Conservation (phyloP, 208 protist species). For the Acanthamoeba divionensis region DNA sequence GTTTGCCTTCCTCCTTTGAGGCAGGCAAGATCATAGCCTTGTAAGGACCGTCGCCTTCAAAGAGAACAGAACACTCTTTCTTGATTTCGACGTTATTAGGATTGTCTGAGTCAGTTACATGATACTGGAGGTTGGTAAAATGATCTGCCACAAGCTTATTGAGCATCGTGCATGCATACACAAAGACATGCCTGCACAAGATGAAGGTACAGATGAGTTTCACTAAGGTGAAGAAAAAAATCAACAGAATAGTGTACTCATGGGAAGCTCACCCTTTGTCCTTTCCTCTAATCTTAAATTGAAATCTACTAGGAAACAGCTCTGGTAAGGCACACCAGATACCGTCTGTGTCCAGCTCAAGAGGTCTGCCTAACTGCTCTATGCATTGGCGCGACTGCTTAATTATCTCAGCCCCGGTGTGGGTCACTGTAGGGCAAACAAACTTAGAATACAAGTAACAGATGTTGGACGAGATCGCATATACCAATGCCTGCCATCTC, state of each 20-base stretch:
- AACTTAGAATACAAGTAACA: not conserved
- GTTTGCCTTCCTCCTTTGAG: conserved; percentile 95
- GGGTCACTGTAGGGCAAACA: conserved; percentile 79
- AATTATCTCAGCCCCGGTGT: conserved; percentile 98
- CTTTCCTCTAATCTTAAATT: conserved; percentile 77
- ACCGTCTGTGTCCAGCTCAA: conserved; percentile 99
- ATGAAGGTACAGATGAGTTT: not conserved
- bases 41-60: conserved; percentile 99
- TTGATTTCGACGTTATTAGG: conserved; percentile 19
- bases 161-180: conserved; percentile 97
- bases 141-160: conserved; percentile 96
- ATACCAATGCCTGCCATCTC: conserved; percentile 99
- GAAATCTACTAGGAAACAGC: conserved; percentile 96
- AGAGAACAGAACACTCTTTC: conserved; percentile 98
- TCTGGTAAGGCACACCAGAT: conserved; percentile 99
- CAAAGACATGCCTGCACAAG: conserved; percentile 64
- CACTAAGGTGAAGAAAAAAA: not conserved
- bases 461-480: not conserved
- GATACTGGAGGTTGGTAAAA: conserved; percentile 99
- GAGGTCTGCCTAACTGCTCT: conserved; percentile 95
- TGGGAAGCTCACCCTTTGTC: conserved; percentile 71
- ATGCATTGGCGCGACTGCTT: conserved; percentile 94
- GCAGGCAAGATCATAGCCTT: conserved; percentile 98
- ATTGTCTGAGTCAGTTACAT: conserved; percentile 73
- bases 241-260: not conserved